These are phyloP conservation scores for Neonectria neomacrospora DNA, from an alignment of 2,329 filamentous ascomycete species.

Conservation along the genomic window DNA sequence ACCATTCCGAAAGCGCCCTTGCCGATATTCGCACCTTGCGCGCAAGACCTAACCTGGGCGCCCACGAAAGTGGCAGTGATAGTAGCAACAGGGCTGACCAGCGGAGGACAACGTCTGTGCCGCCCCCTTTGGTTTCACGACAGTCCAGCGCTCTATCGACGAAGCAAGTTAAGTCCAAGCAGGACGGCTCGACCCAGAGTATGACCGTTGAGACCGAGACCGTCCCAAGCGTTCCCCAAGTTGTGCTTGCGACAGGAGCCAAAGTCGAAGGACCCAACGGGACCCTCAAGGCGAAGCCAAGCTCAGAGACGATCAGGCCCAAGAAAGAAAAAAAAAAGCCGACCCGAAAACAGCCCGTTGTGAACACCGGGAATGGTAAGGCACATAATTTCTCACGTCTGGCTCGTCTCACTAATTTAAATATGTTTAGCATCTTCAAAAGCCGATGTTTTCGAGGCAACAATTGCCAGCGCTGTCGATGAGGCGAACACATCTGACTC, in stretches of 20 bases:
- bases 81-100: slow-evolving; percentile 61
- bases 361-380: slow-evolving; percentile 76
- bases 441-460: slow-evolving; percentile 97
- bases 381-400: slow-evolving; percentile 35
- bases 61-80: slow-evolving; percentile 73
- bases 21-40: slow-evolving; percentile 56
- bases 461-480: slow-evolving; percentile 94
- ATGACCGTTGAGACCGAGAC: slow-evolving; percentile 99
- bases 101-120: slow-evolving; percentile 58
- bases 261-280: slow-evolving; percentile 73
- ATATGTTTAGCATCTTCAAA: slow-evolving; percentile 65
- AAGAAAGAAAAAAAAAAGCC: slow-evolving; percentile 91
- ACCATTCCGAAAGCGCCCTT: slow-evolving; percentile 55
- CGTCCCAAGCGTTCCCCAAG: slow-evolving; percentile 88
- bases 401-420: slow-evolving; percentile 23
- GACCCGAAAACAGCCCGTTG: slow-evolving; percentile 77
- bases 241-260: slow-evolving; percentile 75
- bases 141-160: slow-evolving; percentile 74
- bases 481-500: slow-evolving; percentile 97
- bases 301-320: slow-evolving; percentile 94
- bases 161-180: slow-evolving; percentile 75
- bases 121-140: slow-evolving; percentile 66
- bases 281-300: slow-evolving; percentile 86
- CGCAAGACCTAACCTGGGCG: slow-evolving; percentile 58
- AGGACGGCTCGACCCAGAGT: slow-evolving; percentile 82